Evolutionary conservation across 208 protist species (phyloP).

Genomic region (Trypanosoma lewisi): DNA sequence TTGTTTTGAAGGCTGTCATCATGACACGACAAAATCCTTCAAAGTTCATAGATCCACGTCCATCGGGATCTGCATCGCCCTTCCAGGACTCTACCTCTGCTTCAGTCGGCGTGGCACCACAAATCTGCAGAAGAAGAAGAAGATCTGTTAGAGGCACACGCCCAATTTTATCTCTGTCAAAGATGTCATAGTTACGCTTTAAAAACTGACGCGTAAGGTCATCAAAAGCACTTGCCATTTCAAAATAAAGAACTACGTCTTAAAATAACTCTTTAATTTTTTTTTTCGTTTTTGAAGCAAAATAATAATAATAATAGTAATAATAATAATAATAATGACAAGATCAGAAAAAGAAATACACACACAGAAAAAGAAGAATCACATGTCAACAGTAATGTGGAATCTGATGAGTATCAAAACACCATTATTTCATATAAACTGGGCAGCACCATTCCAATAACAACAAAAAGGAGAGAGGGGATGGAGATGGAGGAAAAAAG

Average conservation of each 20-base stretch:
- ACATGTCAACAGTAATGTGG: too few relatives aligned
- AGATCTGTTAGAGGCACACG: constrained; percentile 56
- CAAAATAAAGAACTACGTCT: neutral
- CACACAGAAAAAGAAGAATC: too few relatives aligned
- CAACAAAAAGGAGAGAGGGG: constrained; percentile 10
- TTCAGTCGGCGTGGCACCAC: constrained; percentile 71
- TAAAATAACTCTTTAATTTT: neutral
- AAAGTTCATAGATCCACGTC: constrained; percentile 71
- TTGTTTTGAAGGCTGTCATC: constrained; percentile 54
- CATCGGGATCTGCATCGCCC: constrained; percentile 54
- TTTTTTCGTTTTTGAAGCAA: too few relatives aligned
- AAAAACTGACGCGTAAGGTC: constrained; percentile 59
- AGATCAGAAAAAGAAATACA: too few relatives aligned
- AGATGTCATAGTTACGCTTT: constrained; percentile 66
- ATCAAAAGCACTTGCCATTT: constrained; percentile 30
- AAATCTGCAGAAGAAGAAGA: constrained; percentile 60
- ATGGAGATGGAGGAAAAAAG: neutral
- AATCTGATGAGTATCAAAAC: too few relatives aligned
- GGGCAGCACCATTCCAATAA: too few relatives aligned
- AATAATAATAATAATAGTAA: too few relatives aligned
- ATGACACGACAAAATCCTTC: constrained; percentile 72
- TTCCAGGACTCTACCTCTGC: constrained; percentile 52
- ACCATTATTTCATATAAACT: too few relatives aligned
- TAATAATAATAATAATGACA: too few relatives aligned
- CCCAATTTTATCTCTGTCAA: constrained; percentile 79